These are phyloP conservation scores for Boletellus emodensis DNA, from an alignment of 768 basidiomycete genomes.

Conservation along the genomic window DNA sequence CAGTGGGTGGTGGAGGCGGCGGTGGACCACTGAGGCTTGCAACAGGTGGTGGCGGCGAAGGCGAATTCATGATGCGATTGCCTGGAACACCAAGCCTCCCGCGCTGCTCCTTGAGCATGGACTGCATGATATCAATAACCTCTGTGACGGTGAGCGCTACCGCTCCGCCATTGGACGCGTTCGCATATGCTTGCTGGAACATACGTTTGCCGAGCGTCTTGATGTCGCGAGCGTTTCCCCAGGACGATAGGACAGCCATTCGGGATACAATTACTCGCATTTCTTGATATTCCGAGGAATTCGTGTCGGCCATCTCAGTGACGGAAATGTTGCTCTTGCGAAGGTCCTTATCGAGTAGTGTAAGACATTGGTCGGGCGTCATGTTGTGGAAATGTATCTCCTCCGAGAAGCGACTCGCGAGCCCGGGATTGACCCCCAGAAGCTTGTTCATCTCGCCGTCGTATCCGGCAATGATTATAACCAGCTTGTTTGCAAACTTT, in stretches of 20 bases:
- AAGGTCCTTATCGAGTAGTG: constrained; percentile 47
- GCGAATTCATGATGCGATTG: constrained; percentile 1
- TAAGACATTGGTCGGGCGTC: constrained; percentile 44
- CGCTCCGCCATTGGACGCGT: not conserved
- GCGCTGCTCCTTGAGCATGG: constrained; percentile 24
- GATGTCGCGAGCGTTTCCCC: constrained; percentile 72
- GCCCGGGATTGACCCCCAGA: constrained; percentile 54
- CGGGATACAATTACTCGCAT: constrained; percentile 25
- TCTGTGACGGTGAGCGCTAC: constrained; percentile 23
- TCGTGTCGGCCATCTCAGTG: constrained; percentile 25
- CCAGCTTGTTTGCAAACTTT: constrained; percentile 51
- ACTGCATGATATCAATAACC: constrained; percentile 26
- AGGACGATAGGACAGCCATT: constrained; percentile 46
- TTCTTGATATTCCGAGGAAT: not conserved
- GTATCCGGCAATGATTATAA: constrained; percentile 70
- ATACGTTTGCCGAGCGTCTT: constrained; percentile 38
- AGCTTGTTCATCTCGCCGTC: constrained; percentile 63
- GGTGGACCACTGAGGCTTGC: constrained; percentile 20
- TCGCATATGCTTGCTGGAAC: not conserved
- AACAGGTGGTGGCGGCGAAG: constrained; percentile 11
- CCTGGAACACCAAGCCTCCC: constrained; percentile 23
- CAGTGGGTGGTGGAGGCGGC: constrained; percentile 20
- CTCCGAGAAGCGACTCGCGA: constrained; percentile 67
- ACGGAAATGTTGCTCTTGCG: constrained; percentile 40
- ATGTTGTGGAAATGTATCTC: constrained; percentile 54